A percentile compares a stretch with the other conserved stretches of the same genome.
Conservation (phyloP, 441 rosid genomes). For the Brassica hybrid region DNA sequence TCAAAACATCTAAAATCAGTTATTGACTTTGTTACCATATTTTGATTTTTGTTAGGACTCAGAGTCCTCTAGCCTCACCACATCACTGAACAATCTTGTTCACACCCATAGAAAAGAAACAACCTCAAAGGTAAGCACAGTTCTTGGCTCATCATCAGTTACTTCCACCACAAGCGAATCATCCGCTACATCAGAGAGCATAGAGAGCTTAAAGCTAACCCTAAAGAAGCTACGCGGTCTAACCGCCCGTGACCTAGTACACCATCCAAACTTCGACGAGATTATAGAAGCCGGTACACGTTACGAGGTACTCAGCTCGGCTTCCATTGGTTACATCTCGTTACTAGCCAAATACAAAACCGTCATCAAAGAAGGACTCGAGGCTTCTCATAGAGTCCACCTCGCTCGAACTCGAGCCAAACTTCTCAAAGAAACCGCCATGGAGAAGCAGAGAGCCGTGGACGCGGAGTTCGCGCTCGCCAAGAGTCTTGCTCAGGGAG, state of each 20-base stretch:
- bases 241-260: slow-evolving; percentile 42
- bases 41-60: slow-evolving; percentile 34
- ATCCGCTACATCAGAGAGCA: slow-evolving; percentile 40
- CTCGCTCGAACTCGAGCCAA: slow-evolving; percentile 40
- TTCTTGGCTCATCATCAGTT: slow-evolving; percentile 36
- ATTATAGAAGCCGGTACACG: slow-evolving; percentile 43
- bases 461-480: slow-evolving; percentile 27
- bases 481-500: slow-evolving; percentile 34
- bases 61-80: slow-evolving; percentile 31
- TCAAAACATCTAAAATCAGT: not conserved
- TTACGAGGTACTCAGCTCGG: slow-evolving; percentile 43
- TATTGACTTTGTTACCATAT: slow-evolving; percentile 14
- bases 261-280: slow-evolving; percentile 40
- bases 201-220: slow-evolving; percentile 36
- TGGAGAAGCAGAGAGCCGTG: slow-evolving; percentile 41
- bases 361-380: slow-evolving; percentile 45
- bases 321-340: slow-evolving; percentile 46
- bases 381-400: slow-evolving; percentile 46
- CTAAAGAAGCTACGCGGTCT: slow-evolving; percentile 37
- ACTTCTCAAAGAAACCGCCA: slow-evolving; percentile 38
- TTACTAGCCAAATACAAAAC: slow-evolving; percentile 47
- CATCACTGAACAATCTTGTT: slow-evolving; percentile 35
- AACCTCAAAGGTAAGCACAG: slow-evolving; percentile 31
- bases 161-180: slow-evolving; percentile 43
- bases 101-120: slow-evolving; percentile 34